Evolutionary conservation across 2,329 filamentous ascomycete genomes (phyloP).

Genomic region (Trichoderma semiorbis): DNA sequence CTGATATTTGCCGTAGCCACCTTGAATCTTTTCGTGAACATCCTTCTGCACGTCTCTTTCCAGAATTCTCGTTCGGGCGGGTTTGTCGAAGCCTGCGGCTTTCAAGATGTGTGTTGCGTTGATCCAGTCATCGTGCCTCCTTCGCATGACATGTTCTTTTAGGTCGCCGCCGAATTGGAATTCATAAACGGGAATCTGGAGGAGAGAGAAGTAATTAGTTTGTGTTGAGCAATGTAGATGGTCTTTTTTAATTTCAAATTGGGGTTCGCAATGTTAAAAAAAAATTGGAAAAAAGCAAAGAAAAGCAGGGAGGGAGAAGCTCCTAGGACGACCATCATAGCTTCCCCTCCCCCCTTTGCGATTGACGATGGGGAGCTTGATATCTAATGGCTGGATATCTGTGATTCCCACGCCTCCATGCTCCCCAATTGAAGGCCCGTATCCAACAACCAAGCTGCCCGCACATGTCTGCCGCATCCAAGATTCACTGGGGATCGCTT

Average conservation of each 20-base stretch:
- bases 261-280: not conserved
- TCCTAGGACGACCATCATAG: not conserved
- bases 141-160: slow-evolving; percentile 90
- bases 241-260: not conserved
- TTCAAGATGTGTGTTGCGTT: slow-evolving; percentile 99
- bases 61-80: slow-evolving; percentile 87
- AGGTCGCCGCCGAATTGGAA: slow-evolving; percentile 77
- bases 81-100: slow-evolving; percentile 95
- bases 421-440: not conserved
- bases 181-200: slow-evolving; percentile 89
- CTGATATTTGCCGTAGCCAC: slow-evolving; percentile 98
- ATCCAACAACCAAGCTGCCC: not conserved
- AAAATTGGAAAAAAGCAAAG: not conserved
- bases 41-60: slow-evolving; percentile 97
- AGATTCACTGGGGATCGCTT: slow-evolving; percentile 29
- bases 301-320: not conserved
- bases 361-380: not conserved
- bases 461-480: not conserved
- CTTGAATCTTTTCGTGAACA: slow-evolving; percentile 94
- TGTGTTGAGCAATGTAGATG: not conserved
- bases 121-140: slow-evolving; percentile 92
- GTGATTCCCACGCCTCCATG: not conserved
- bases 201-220: not conserved
- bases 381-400: not conserved
- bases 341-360: not conserved